Evolutionary conservation across 768 basidiomycete genomes (phyloP).

Genomic region (Candolleomyces aberdarensis): DNA sequence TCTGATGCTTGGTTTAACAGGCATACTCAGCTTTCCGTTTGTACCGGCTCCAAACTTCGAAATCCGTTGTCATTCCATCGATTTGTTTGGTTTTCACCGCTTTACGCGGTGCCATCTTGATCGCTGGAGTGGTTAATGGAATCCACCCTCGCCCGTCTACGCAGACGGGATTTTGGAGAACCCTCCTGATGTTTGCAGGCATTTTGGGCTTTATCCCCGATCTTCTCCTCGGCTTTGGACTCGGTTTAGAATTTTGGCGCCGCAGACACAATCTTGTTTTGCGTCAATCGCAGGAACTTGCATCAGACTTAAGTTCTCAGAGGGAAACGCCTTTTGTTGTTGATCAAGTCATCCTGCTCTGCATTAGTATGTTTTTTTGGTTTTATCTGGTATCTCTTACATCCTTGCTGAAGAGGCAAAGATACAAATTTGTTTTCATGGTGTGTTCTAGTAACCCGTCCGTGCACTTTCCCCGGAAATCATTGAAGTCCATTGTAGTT

Average conservation of each 20-base stretch:
- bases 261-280: not conserved
- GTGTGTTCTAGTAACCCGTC: not conserved
- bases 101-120: not conserved
- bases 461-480: not conserved
- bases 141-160: not conserved
- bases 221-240: not conserved
- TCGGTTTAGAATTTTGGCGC: not conserved
- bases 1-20: not conserved
- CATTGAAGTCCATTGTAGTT: not conserved
- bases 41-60: slow-evolving; percentile 6
- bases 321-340: not conserved
- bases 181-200: not conserved
- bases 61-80: not conserved
- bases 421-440: not conserved
- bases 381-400: not conserved
- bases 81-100: not conserved
- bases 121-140: not conserved
- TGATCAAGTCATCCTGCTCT: slow-evolving; percentile 3
- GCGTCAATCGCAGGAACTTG: not conserved
- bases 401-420: not conserved
- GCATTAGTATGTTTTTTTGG: slow-evolving; percentile 3
- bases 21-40: slow-evolving; percentile 12
- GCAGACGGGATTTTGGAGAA: not conserved
- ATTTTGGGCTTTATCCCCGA: not conserved
- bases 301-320: no score